These are phyloP conservation scores for Triticum dicoccoides DNA, from an alignment of 176 grass and related monocot species.

Conservation along the genomic window DNA sequence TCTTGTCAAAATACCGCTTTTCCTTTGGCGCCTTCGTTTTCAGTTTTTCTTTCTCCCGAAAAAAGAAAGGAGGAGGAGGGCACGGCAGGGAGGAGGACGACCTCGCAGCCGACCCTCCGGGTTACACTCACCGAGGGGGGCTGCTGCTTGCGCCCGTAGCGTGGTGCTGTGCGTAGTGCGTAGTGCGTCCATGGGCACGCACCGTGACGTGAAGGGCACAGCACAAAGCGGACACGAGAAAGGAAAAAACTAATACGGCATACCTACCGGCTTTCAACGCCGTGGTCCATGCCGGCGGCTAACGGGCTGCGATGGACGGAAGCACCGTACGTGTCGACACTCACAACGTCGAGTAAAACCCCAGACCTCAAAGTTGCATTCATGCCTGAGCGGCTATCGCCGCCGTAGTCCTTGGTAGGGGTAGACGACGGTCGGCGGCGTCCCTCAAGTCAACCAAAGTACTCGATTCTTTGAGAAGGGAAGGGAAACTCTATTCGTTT, in stretches of 20 bases:
- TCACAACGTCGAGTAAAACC: neutral
- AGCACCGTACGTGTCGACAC: neutral
- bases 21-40: neutral
- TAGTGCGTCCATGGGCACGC: constrained; percentile 9
- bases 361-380: neutral
- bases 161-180: neutral
- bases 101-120: neutral
- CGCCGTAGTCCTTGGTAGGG: neutral
- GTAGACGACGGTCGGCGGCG: neutral
- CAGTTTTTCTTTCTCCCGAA: neutral
- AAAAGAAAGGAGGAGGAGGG: no score
- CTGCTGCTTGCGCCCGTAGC: neutral
- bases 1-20: neutral
- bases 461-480: neutral
- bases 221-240: neutral
- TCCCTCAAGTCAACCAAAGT: neutral
- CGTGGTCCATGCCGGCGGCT: constrained; percentile 24
- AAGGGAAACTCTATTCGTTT: neutral
- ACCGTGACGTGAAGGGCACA: constrained; percentile 8
- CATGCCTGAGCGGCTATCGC: neutral
- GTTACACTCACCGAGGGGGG: neutral
- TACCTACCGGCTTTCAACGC: neutral
- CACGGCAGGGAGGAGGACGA: neutral
- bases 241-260: neutral
- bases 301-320: neutral